A percentile compares a stretch with the other conserved stretches of the same genome.
These are phyloP conservation scores for Acrocalymma vagum DNA, from an alignment of 2,329 filamentous ascomycete species.

Conservation along the genomic window DNA sequence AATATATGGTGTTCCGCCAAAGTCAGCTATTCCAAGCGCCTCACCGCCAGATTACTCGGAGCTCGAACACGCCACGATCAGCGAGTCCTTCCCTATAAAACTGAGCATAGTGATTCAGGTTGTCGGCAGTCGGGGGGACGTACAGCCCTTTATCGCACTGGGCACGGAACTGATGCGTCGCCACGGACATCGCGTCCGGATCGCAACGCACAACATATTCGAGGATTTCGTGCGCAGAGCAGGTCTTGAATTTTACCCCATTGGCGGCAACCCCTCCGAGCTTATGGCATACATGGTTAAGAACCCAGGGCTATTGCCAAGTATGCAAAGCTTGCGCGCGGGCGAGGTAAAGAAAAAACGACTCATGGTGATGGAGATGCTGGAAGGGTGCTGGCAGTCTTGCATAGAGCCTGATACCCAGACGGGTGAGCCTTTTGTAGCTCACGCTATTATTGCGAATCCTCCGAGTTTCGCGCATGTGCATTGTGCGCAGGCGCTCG, in stretches of 20 bases:
- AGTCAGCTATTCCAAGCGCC: not conserved
- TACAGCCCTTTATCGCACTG: constrained; percentile 68
- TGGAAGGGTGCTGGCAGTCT: constrained; percentile 36
- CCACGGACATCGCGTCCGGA: constrained; percentile 37
- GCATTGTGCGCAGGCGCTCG: constrained; percentile 75
- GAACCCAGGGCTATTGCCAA: constrained; percentile 52
- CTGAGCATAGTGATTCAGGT: constrained; percentile 66
- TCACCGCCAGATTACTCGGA: not conserved
- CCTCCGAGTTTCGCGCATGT: constrained; percentile 80
- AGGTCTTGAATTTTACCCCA: constrained; percentile 45
- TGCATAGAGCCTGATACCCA: constrained; percentile 47
- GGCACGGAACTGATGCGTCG: constrained; percentile 57
- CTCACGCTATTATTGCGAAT: constrained; percentile 80
- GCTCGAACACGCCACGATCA: not conserved
- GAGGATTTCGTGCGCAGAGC: constrained; percentile 20
- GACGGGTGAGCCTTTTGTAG: constrained; percentile 71
- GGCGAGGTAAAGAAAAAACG: constrained; percentile 46
- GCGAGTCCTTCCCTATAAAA: not conserved
- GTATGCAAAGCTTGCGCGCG: constrained; percentile 24
- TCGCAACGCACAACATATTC: constrained; percentile 35
- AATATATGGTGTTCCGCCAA: constrained; percentile 2
- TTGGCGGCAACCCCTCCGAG: constrained; percentile 43
- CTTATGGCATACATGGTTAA: constrained; percentile 62
- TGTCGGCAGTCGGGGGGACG: constrained; percentile 62
- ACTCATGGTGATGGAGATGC: constrained; percentile 29